Evolutionary conservation across 768 basidiomycete genomes (phyloP), one percentile per base, ranked within the genome.

Genomic region (Boletus rubescentipes): DNA sequence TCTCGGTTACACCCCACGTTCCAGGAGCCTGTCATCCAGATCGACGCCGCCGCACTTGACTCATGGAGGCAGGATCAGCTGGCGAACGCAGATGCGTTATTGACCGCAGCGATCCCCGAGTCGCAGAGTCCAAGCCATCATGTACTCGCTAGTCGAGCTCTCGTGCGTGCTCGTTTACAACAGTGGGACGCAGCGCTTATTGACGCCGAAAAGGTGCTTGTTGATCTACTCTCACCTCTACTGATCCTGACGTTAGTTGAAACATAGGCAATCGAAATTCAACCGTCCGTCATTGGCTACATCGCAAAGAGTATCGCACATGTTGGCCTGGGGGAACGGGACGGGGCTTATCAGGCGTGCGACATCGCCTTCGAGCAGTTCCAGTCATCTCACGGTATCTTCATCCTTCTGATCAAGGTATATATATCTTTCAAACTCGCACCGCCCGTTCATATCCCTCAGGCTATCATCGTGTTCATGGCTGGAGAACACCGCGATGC

Each of bases 401-500:
- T 38, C 12, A 35, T 57, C 18, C 47, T 45, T 21, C 38, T 49
- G 6, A 18, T 42, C 18, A 57, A 57, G 53, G 52, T 49, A 0
- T 29, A 21, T 32, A 1, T 21, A n/a, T n/a, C 26, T 21, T 15
- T 7, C 0, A 0, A 18, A 9, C 9, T 47, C 15, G n/a, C 2
- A 3, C 8, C 3, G 4, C 39, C 4, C 30, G 7, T 11, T 32
- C 1, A 23, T 34, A 12, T 8, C 12, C 8, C 6, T 29, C 12
- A 56, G 57, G 54, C 57, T 1, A 16, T 56, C 1, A 29, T 59
- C 18, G 2, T 51, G 1, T 56, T 48, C 15, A 48, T 51, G 29
- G 49, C 40, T 5, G 57, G 57, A 31, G 34, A 51, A 14, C n/a
- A 40, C 5, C 21, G 11, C 1, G 41, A 51, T 18, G 58, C 54